Conservation (phyloP, 2,329 filamentous ascomycete species). For the Coleophoma cylindrospora region DNA sequence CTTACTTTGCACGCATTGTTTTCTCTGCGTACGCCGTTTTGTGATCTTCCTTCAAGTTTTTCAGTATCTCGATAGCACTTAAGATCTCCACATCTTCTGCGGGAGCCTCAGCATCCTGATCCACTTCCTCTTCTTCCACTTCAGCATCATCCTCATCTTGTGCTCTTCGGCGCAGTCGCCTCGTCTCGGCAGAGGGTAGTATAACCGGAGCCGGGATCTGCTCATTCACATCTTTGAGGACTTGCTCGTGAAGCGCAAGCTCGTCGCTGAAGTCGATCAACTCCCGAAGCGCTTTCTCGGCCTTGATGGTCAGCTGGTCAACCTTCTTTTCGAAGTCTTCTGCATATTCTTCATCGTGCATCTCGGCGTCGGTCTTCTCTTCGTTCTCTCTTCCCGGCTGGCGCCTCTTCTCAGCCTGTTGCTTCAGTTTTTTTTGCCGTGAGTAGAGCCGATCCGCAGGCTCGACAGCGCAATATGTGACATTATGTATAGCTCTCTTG, state of each 20-base stretch:
- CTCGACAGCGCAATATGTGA: constrained; percentile 44
- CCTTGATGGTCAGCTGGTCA: constrained; percentile 41
- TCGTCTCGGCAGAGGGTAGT: constrained; percentile 28
- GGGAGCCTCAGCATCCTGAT: constrained; percentile 35
- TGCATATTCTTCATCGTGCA: constrained; percentile 32
- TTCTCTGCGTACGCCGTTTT: constrained; percentile 28
- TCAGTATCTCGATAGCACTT: constrained; percentile 30
- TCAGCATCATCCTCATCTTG: constrained; percentile 28
- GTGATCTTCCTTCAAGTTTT: constrained; percentile 28
- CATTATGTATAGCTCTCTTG: constrained; percentile 34
- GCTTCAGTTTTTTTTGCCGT: constrained; percentile 17
- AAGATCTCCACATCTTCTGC: constrained; percentile 17
- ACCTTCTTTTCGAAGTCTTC: constrained; percentile 38
- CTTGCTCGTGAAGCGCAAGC: constrained; percentile 25
- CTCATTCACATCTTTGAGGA: constrained; percentile 26
- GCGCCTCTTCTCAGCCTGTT: constrained; percentile 19
- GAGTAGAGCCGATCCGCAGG: constrained; percentile 46
- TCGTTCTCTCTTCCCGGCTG: constrained; percentile 25
- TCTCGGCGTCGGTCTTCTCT: constrained; percentile 27
- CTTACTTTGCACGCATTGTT: constrained; percentile 35
- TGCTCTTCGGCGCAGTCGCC: constrained; percentile 13
- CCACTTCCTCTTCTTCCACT: constrained; percentile 31
- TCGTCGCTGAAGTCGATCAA: constrained; percentile 51
- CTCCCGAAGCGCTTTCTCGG: constrained; percentile 53
- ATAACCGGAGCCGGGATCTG: constrained; percentile 11